These are phyloP conservation scores for Nicotiana attenuata DNA, from an alignment of 257 asterid genomes.

Conservation along the genomic window DNA sequence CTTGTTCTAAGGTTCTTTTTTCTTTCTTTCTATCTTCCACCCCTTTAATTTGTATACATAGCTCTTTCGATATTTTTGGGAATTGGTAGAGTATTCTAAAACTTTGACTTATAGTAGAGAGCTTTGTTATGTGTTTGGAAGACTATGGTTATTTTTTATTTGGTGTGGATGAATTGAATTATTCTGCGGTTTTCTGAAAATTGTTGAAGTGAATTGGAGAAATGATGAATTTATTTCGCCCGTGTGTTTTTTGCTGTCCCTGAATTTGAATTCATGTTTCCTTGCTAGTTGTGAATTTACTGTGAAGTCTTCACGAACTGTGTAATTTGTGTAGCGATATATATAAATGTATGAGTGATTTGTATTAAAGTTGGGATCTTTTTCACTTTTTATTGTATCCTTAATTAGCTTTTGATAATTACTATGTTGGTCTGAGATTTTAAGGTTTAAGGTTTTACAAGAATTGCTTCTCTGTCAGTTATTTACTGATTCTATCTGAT, in stretches of 20 bases:
- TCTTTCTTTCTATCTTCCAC: neutral
- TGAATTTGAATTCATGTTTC: neutral
- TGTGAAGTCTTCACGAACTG: neutral
- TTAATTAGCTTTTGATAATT: slow-evolving; percentile 2
- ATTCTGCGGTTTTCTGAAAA: neutral
- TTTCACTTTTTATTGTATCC: neutral
- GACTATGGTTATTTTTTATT: neutral
- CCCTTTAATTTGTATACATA: neutral
- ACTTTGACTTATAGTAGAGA: neutral
- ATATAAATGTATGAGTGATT: neutral
- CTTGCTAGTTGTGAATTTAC: neutral
- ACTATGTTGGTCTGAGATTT: neutral
- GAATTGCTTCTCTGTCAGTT: neutral
- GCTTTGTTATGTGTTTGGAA: neutral
- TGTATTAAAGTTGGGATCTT: neutral
- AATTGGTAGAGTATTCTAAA: neutral
- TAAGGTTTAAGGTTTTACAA: neutral
- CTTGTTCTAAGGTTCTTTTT: slow-evolving; percentile 22
- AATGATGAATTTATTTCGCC: neutral
- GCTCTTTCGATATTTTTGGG: neutral
- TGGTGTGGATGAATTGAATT: neutral
- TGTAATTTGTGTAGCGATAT: neutral
- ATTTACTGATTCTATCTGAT: neutral
- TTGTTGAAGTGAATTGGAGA: neutral
- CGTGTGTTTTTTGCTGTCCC: neutral